Conservation (phyloP, 495 filamentous ascomycete species). For the Barbatosphaeria neglecta region DNA sequence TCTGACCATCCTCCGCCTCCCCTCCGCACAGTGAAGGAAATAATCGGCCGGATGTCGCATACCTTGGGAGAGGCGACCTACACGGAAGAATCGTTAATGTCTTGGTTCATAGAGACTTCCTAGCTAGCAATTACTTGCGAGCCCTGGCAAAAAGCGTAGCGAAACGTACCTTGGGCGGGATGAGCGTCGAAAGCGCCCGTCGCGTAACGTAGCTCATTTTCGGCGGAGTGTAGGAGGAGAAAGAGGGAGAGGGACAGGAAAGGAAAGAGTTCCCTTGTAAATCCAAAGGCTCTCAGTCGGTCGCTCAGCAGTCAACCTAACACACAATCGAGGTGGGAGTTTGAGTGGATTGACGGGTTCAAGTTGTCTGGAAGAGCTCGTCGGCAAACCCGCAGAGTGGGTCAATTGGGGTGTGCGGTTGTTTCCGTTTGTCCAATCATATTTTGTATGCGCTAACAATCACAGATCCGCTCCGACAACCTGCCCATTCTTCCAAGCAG, state of each 20-base stretch:
- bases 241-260: slow-evolving; percentile 10
- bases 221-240: slow-evolving; percentile 24
- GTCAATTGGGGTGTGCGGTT: slow-evolving; percentile 13
- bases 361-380: slow-evolving; percentile 13
- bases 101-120: not conserved
- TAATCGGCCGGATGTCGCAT: slow-evolving; percentile 32
- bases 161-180: slow-evolving; percentile 89
- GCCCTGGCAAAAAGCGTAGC: not conserved
- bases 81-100: slow-evolving; percentile 14
- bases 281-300: not conserved
- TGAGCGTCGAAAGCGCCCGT: slow-evolving; percentile 90
- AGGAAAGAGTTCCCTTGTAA: not conserved
- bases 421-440: slow-evolving; percentile 18
- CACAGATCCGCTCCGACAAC: no score
- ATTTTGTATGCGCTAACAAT: not conserved
- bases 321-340: no score
- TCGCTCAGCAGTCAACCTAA: no score
- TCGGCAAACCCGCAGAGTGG: not conserved
- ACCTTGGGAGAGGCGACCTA: slow-evolving; percentile 83
- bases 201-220: slow-evolving; percentile 85
- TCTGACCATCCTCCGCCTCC: not conserved
- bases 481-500: not conserved
- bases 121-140: not conserved
- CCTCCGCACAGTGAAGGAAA: not conserved
- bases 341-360: slow-evolving; percentile 8